These are phyloP conservation scores for Ogataea wickerhamii DNA, from an alignment of 805 yeast genomes.

Conservation along the genomic window DNA sequence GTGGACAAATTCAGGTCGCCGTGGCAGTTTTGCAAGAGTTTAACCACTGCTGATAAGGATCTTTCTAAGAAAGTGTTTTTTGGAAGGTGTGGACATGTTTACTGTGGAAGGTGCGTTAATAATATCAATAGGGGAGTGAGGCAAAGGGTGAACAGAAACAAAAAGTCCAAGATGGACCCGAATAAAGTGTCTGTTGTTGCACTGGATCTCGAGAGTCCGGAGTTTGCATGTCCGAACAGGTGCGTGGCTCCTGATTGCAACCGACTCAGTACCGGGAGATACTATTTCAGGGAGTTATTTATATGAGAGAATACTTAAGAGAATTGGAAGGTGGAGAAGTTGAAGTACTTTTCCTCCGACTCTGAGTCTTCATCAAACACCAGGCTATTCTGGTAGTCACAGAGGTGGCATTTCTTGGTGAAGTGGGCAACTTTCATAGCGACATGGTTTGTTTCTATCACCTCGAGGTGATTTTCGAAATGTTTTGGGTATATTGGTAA, in stretches of 20 bases:
- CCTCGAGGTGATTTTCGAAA: conserved; percentile 16
- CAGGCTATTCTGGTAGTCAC: conserved; percentile 9
- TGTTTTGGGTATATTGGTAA: conserved; percentile 17
- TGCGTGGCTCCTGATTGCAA: conserved; percentile 58
- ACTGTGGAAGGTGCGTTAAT: conserved; percentile 80
- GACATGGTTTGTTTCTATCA: conserved; percentile 21
- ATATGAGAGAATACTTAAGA: conserved; percentile 22
- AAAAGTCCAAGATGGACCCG: conserved; percentile 18
- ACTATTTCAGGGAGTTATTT: conserved; percentile 54
- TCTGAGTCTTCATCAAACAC: conserved; percentile 3
- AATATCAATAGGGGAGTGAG: conserved; percentile 44
- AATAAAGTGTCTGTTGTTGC: conserved; percentile 15
- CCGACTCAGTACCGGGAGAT: conserved; percentile 40
- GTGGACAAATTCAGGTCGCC: conserved; percentile 47
- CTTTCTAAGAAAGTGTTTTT: conserved; percentile 64
- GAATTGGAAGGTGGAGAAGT: conserved; percentile 12
- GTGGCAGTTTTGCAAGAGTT: conserved; percentile 50
- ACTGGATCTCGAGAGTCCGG: conserved; percentile 37
- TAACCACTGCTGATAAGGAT: conserved; percentile 54
- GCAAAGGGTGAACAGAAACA: conserved; percentile 19
- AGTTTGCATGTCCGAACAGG: conserved; percentile 49
- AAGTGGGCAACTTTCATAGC: conserved; percentile 23
- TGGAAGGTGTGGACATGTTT: conserved; percentile 77
- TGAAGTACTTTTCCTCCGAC: neutral
- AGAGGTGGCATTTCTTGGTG: conserved; percentile 20